Percentiles rank a stretch among this genome's conserved stretches.
These are phyloP conservation scores for Sergeia podlipaevii DNA, from an alignment of 208 protist genomes.

Conservation along the genomic window DNA sequence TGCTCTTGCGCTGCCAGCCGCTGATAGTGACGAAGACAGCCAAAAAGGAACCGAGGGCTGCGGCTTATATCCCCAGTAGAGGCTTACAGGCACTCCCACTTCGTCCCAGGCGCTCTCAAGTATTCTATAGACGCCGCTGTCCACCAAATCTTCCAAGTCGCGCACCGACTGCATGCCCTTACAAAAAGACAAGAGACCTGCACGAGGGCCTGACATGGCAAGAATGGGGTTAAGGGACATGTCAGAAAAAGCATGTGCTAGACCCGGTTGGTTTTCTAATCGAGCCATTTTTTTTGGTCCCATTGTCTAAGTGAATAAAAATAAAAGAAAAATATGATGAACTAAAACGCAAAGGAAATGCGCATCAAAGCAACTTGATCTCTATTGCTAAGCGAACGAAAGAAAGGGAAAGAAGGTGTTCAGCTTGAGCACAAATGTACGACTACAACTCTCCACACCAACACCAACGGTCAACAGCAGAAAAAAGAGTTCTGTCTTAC, in stretches of 20 bases:
- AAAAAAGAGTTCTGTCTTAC: conserved; percentile 1
- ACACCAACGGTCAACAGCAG: too few species aligned
- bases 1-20: background rate
- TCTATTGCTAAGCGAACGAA: too few species aligned
- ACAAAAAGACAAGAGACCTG: conserved; percentile 28
- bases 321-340: too few species aligned
- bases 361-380: too few species aligned
- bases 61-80: conserved; percentile 68
- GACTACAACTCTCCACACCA: too few species aligned
- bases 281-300: too few species aligned
- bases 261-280: too few species aligned
- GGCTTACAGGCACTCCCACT: conserved; percentile 53
- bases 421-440: too few species aligned
- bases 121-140: conserved; percentile 24
- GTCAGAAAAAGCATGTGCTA: background rate
- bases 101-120: conserved; percentile 33
- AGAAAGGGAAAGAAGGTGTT: too few species aligned
- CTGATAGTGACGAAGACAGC: background rate
- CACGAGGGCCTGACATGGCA: conserved; percentile 50
- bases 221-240: conserved; percentile 62
- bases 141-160: conserved; percentile 18
- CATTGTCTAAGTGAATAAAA: too few species aligned
- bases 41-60: conserved; percentile 11
- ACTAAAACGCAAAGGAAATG: too few species aligned
- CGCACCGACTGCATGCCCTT: conserved; percentile 12